Conservation (phyloP, 306 rosid genomes). For the Castanea mollissima region DNA sequence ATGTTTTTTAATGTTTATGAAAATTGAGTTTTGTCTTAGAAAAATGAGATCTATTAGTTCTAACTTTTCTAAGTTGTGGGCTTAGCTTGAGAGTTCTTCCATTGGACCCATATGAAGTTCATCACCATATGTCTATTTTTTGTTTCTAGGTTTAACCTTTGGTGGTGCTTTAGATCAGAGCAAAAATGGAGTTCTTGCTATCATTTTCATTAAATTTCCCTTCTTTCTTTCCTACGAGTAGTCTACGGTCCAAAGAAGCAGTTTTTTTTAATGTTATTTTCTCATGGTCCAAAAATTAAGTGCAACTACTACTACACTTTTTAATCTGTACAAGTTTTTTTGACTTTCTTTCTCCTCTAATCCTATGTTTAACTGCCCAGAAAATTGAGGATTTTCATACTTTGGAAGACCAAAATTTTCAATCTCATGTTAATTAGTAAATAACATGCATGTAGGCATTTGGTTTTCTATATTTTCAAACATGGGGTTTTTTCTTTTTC, state of each 20-base stretch:
- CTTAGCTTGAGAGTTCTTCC: neutral
- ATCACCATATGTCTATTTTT: neutral
- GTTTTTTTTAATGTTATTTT: too few relatives aligned
- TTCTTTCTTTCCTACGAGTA: neutral
- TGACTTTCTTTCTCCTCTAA: too few relatives aligned
- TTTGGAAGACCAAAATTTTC: neutral
- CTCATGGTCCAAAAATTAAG: too few relatives aligned
- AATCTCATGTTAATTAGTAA: neutral
- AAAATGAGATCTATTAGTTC: neutral
- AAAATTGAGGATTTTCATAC: neutral
- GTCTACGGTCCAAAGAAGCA: neutral
- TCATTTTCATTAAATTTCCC: neutral
- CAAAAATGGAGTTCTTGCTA: neutral
- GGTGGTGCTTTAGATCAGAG: neutral
- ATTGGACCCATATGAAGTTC: neutral
- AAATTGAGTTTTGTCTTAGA: neutral
- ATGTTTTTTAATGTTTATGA: neutral
- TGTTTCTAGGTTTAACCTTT: too few relatives aligned
- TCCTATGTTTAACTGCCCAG: neutral
- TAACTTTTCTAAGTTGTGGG: neutral
- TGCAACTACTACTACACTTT: too few relatives aligned
- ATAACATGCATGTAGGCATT: slow-evolving; percentile 17
- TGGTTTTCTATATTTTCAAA: neutral
- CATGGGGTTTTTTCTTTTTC: neutral
- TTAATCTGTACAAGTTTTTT: neutral